Conservation (phyloP, 805 yeast genomes). For the Yarrowia deformans region DNA sequence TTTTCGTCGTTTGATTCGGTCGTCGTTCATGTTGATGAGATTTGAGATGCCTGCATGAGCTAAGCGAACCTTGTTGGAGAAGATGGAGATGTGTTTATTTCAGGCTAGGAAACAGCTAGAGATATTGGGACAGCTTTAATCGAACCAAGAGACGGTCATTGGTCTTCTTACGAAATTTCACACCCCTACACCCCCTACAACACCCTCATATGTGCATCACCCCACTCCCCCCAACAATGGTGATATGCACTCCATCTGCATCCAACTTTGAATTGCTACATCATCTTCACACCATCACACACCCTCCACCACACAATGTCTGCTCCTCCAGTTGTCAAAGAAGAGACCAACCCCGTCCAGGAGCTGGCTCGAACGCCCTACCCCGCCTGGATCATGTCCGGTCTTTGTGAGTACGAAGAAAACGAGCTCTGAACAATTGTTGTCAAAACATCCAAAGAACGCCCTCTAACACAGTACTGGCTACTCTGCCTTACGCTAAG, state of each 20-base stretch:
- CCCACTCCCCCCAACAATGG: background rate
- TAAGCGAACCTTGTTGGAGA: background rate
- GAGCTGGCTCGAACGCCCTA: conserved; percentile 37
- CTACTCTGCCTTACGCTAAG: conserved; percentile 21
- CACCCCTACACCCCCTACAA: background rate
- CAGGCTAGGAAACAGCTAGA: background rate
- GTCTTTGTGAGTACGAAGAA: conserved; percentile 31
- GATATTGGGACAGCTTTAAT: background rate
- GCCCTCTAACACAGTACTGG: conserved; percentile 20
- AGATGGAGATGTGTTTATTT: background rate
- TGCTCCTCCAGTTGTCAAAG: background rate
- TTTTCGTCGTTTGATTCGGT: conserved; percentile 7
- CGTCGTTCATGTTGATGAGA: background rate
- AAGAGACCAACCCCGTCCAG: conserved; percentile 32
- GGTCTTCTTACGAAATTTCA: background rate
- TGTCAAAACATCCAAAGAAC: too few relatives aligned
- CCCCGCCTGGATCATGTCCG: conserved; percentile 40
- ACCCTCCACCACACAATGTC: conserved; percentile 13
- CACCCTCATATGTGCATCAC: background rate
- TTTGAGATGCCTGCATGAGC: background rate
- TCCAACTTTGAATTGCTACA: conserved; percentile 16
- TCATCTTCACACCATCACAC: background rate
- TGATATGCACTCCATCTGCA: conserved; percentile 2
- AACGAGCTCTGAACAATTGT: too few relatives aligned
- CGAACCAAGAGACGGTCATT: background rate